phyloP scores from a whole-genome alignment of 2,329 filamentous ascomycete species.

The Fusarium brachygibbosum region DNA sequence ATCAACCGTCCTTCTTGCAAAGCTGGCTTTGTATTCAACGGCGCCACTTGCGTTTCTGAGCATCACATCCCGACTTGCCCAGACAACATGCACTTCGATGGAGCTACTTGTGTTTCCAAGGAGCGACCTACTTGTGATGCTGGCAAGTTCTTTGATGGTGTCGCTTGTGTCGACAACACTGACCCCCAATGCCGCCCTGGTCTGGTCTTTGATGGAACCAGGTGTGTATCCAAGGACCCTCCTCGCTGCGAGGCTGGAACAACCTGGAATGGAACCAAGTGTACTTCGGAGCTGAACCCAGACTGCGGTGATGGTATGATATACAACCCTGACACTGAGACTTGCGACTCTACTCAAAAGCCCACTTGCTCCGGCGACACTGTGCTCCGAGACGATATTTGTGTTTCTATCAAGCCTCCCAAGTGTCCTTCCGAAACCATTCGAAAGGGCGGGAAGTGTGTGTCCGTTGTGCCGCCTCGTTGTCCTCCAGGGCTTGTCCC shows the following conservation, averaged over 20 bases:
- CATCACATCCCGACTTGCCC: neutral
- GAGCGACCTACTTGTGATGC: neutral
- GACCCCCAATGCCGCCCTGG: constrained; percentile 8
- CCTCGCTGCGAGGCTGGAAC: constrained; percentile 1
- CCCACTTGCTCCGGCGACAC: constrained; percentile 13
- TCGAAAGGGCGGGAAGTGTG: constrained; percentile 16
- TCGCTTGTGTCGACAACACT: neutral
- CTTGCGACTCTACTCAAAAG: neutral
- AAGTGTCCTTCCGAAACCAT: neutral
- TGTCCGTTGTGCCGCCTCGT: neutral
- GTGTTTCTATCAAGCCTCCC: constrained; percentile 5
- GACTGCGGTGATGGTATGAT: constrained; percentile 3
- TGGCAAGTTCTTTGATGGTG: neutral
- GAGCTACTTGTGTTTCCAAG: constrained; percentile 15
- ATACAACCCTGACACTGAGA: constrained; percentile 17
- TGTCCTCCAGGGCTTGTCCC: constrained; percentile 16
- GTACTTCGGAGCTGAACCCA: constrained; percentile 7
- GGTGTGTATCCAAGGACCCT: constrained; percentile 10
- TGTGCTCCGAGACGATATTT: constrained; percentile 17
- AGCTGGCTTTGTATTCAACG: constrained; percentile 3
- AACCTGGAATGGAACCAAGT: constrained; percentile 17
- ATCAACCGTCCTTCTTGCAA: neutral
- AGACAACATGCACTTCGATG: constrained; percentile 13
- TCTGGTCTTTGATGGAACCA: constrained; percentile 18
- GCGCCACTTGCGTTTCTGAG: constrained; percentile 9